These are phyloP conservation scores for Lolium rigidum DNA, from an alignment of 176 grass and related monocot genomes.

Conservation along the genomic window DNA sequence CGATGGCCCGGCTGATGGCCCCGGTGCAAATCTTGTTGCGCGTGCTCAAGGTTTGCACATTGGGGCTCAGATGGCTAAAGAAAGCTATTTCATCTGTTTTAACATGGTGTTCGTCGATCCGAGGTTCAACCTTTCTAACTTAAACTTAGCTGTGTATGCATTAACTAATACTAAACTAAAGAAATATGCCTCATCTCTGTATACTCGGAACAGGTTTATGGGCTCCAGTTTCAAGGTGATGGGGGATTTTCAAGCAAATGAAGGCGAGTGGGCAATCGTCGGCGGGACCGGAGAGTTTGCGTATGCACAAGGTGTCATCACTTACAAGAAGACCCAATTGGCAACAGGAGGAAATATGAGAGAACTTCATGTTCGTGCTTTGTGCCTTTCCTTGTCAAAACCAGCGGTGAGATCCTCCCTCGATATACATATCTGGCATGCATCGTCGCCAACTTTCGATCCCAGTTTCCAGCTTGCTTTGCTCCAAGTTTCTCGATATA, in stretches of 20 bases:
- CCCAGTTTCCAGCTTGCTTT: too few relatives aligned
- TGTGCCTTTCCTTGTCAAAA: not conserved
- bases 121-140: not conserved
- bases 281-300: constrained; percentile 14
- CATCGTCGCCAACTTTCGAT: too few relatives aligned
- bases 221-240: constrained; percentile 6
- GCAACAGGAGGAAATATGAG: not conserved
- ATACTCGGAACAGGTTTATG: not conserved
- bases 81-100: not conserved
- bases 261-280: not conserved
- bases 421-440: too few relatives aligned
- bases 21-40: not conserved
- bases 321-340: not conserved
- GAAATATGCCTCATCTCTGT: not conserved
- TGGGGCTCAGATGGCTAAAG: not conserved
- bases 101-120: not conserved
- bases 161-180: too few relatives aligned
- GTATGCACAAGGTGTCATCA: not conserved
- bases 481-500: too few relatives aligned
- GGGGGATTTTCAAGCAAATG: not conserved
- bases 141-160: not conserved
- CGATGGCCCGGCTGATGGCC: not conserved
- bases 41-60: not conserved
- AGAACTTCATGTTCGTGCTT: constrained; percentile 16
- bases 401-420: too few relatives aligned